Evolutionary conservation across 257 asterid genomes (phyloP), one percentile per base, ranked within the genome.

Genomic region (Nicotiana knightiana): DNA sequence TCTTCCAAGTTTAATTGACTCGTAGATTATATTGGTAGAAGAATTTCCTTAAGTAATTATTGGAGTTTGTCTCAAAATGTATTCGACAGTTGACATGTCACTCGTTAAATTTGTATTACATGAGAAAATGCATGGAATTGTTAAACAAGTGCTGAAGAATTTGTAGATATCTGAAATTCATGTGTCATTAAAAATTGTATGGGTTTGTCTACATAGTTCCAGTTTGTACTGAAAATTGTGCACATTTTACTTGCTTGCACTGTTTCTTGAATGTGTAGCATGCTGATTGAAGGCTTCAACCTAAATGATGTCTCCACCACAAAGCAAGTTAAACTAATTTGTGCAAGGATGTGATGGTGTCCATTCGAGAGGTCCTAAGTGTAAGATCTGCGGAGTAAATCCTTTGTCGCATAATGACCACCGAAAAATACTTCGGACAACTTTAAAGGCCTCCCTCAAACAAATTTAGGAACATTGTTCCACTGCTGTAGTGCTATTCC

Each of bases 301-400:
- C 62, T 51, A 73, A 48, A 24, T 26, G 79, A 73, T 73, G 58
- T 43, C 58, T 70, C 13, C 8, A 33, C n/a, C 21, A n/a, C 78
- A 70, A 21, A 70, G 37, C 59, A 43, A 70, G 78, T 70, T 70
- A 54, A 70, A 21, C 78, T 70, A 70, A 68, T 70, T 39, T 70
- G 30, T 70, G 77, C 4, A 4, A 67, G 18, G 54, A 68, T 11
- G 55, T 37, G 55, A 37, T 68, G 77, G 18, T 28, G 13, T 68
- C 77, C 55, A 68, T 68, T 68, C 37, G 55, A 68, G 77, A 18
- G 55, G 32, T 68, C 77, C 10, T 26, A 68, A 37, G 78, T 70
- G 58, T 21, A 43, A 70, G 7, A 21, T 43, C 58, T 5, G 58
- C 5, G 3, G 59, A 51, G 58, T 70, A 39, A 70, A 21, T 11